phyloP scores from a whole-genome alignment of 257 asterid species.

The Nicotiana otophora region DNA sequence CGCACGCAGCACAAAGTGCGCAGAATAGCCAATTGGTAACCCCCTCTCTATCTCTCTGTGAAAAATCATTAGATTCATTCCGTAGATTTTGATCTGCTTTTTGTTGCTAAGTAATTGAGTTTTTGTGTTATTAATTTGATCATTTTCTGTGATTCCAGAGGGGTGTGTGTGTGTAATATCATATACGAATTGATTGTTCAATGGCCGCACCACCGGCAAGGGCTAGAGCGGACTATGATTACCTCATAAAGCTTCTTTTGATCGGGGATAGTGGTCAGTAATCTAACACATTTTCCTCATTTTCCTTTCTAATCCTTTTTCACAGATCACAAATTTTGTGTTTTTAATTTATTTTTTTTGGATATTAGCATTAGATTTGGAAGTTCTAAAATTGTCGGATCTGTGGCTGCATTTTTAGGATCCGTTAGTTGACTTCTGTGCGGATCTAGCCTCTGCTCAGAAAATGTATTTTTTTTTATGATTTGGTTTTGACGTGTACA shows the following conservation, averaged over 20 bases:
- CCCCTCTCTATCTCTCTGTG: neutral
- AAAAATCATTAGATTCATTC: neutral
- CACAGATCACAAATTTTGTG: neutral
- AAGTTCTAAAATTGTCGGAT: neutral
- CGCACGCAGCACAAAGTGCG: conserved; percentile 10
- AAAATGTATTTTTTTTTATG: neutral
- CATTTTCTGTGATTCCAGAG: neutral
- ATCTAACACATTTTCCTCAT: neutral
- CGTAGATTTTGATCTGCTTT: neutral
- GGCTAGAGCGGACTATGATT: conserved; percentile 29
- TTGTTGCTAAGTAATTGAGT: neutral
- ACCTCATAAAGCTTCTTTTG: conserved; percentile 25
- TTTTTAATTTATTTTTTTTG: neutral
- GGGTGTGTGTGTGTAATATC: neutral
- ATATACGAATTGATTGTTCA: neutral
- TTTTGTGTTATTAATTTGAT: neutral
- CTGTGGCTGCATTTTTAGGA: neutral
- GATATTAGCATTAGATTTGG: neutral
- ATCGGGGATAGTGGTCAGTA: conserved; percentile 24
- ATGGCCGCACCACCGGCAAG: conserved; percentile 30
- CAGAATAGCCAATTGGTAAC: neutral
- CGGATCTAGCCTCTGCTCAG: neutral
- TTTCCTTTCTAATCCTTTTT: neutral
- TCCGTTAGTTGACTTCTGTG: neutral
- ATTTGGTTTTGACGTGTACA: neutral